Evolutionary conservation across 2,329 filamentous ascomycete genomes (phyloP).

Genomic region (Trichophaea hybrida): DNA sequence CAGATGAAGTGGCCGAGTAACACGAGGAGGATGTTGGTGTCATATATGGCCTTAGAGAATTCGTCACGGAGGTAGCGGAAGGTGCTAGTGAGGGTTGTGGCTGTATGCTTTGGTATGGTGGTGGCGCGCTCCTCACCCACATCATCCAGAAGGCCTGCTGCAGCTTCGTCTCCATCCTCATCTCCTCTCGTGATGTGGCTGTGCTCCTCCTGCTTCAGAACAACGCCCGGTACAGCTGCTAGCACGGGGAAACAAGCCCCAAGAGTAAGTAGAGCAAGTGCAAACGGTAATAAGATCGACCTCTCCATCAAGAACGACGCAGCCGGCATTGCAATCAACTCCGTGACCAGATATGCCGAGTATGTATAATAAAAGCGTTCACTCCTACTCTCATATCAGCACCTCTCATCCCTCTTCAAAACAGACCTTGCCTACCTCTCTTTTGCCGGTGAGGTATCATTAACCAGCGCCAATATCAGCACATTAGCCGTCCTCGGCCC

Average conservation of each 20-base stretch:
- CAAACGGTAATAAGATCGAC: not conserved
- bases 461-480: constrained; percentile 5
- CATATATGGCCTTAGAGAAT: no score
- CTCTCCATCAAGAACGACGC: not conserved
- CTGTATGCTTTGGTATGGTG: not conserved
- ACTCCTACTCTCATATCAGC: not conserved
- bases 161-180: not conserved
- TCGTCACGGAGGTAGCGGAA: not conserved
- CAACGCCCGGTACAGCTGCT: not conserved
- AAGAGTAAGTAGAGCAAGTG: not conserved
- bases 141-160: not conserved
- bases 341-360: constrained; percentile 3
- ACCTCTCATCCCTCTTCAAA: not conserved
- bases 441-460: not conserved
- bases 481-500: constrained; percentile 2
- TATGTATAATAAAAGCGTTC: constrained; percentile 8
- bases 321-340: constrained; percentile 2
- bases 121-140: not conserved
- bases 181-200: not conserved
- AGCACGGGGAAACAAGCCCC: not conserved
- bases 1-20: constrained; percentile 5
- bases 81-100: not conserved
- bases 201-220: no score
- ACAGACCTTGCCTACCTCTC: not conserved
- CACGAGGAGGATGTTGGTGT: not conserved